Percentiles rank a stretch among this genome's conserved stretches.
phyloP scores from a whole-genome alignment of 2,329 filamentous ascomycete genomes.

The Epichloe aotearoae region DNA sequence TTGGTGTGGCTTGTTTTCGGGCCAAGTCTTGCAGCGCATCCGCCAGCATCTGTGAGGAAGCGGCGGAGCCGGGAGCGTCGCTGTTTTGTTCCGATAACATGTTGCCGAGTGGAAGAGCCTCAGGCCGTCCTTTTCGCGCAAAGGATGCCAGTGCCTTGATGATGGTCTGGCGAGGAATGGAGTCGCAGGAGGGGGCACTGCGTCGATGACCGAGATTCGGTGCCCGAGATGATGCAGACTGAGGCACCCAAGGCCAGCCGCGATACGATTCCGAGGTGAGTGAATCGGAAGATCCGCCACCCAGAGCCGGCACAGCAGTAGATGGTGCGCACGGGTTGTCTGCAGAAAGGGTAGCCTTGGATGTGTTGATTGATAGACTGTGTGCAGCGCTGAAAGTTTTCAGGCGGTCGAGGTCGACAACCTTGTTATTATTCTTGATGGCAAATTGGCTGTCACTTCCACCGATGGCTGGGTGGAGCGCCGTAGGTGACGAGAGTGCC shows the following conservation, averaged over 20 bases:
- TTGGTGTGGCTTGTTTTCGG: slow-evolving; percentile 22
- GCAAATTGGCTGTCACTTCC: slow-evolving; percentile 10
- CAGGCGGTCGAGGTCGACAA: slow-evolving; percentile 9
- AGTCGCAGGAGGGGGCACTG: slow-evolving; percentile 44
- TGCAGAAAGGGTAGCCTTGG: slow-evolving; percentile 10
- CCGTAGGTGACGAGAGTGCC: slow-evolving; percentile 29
- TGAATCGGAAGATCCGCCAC: slow-evolving; percentile 11
- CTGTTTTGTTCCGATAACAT: slow-evolving; percentile 38
- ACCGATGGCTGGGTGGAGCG: slow-evolving; percentile 38
- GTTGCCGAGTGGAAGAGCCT: slow-evolving; percentile 47
- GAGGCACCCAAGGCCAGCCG: slow-evolving; percentile 2
- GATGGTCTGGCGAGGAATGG: slow-evolving; percentile 63
- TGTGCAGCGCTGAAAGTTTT: slow-evolving; percentile 8
- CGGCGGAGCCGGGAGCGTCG: slow-evolving; percentile 27
- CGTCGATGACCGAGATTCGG: slow-evolving; percentile 25
- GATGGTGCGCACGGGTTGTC: slow-evolving; percentile 9
- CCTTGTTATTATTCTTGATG: slow-evolving; percentile 6
- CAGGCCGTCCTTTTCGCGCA: slow-evolving; percentile 45
- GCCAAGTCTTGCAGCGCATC: slow-evolving; percentile 44
- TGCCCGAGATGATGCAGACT: neutral
- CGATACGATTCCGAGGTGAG: neutral
- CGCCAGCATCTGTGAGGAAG: slow-evolving; percentile 49
- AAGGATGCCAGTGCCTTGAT: slow-evolving; percentile 69
- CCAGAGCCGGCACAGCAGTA: slow-evolving; percentile 14
- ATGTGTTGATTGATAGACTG: slow-evolving; percentile 11